Percentiles rank a stretch among this genome's conserved stretches.
Evolutionary conservation across 768 basidiomycete genomes (phyloP).

Genomic region (Rhodocollybia butyracea): DNA sequence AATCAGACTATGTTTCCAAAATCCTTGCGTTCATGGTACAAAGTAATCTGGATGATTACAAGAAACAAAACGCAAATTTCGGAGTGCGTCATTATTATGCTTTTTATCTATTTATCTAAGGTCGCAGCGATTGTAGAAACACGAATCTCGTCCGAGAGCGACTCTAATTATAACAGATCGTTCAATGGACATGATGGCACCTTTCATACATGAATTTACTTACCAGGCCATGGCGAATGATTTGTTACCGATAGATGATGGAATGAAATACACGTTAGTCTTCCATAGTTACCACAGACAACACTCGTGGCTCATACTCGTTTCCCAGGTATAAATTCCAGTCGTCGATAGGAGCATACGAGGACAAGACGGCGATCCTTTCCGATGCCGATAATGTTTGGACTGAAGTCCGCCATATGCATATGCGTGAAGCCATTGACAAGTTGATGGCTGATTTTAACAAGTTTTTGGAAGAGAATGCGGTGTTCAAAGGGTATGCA

Average conservation of each 20-base stretch:
- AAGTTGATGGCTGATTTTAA: conserved; percentile 96
- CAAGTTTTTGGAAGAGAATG: conserved; percentile 90
- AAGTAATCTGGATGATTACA: conserved; percentile 79
- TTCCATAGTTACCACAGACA: neutral
- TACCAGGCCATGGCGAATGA: conserved; percentile 99
- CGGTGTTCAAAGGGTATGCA: conserved; percentile 84
- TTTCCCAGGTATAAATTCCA: conserved; percentile 84
- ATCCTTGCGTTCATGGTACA: conserved; percentile 86
- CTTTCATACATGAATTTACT: conserved; percentile 95
- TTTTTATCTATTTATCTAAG: neutral
- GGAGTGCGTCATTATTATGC: conserved; percentile 52
- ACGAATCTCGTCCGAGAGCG: conserved; percentile 65
- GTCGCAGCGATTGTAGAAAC: conserved; percentile 37
- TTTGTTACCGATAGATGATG: conserved; percentile 83
- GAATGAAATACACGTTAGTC: conserved; percentile 80
- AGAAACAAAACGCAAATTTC: conserved; percentile 82
- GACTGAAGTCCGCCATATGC: conserved; percentile 92
- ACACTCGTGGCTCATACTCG: neutral
- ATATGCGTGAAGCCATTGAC: conserved; percentile 98
- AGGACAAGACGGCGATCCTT: conserved; percentile 86
- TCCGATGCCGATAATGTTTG: conserved; percentile 88
- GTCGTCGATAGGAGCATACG: conserved; percentile 78
- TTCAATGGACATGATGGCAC: conserved; percentile 90
- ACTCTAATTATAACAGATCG: conserved; percentile 93
- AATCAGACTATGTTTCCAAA: conserved; percentile 76